Evolutionary conservation across 257 asterid species (phyloP).

Genomic region (Solanum ossicruentum): DNA sequence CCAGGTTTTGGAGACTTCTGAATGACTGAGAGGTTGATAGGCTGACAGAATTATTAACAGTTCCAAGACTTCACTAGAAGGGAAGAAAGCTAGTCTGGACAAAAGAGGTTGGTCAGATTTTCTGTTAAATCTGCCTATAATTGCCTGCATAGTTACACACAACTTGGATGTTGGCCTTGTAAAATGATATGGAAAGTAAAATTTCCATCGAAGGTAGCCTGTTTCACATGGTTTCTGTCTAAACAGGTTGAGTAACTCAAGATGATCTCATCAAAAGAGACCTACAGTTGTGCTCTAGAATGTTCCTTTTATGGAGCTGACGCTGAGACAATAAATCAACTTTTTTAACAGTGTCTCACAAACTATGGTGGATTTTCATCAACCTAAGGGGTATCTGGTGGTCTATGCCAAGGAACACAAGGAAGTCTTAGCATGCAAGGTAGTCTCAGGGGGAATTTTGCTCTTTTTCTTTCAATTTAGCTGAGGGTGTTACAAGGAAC

Average conservation of each 20-base stretch:
- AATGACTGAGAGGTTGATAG: not conserved
- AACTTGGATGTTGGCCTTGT: not conserved
- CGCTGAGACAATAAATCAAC: not conserved
- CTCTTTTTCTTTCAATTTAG: not conserved
- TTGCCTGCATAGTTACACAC: not conserved
- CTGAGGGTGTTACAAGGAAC: not conserved
- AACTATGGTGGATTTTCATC: not conserved
- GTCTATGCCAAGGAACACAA: not conserved
- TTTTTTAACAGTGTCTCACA: not conserved
- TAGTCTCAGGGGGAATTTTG: not conserved
- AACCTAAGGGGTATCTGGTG: not conserved
- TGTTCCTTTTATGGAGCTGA: not conserved
- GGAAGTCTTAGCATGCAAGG: not conserved
- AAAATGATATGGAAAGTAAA: not conserved
- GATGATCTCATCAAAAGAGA: not conserved
- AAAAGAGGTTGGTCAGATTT: not conserved
- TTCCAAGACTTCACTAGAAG: not conserved
- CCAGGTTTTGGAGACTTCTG: not conserved
- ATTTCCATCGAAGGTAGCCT: not conserved
- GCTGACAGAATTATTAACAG: not conserved
- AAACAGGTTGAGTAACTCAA: not conserved
- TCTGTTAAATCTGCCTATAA: not conserved
- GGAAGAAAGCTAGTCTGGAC: not conserved
- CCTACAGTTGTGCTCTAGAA: not conserved
- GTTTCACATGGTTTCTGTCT: not conserved